Evolutionary conservation across 179 eudicot genomes (phyloP), one percentile per base, ranked within the genome.

Genomic region (Beta corolliflora): DNA sequence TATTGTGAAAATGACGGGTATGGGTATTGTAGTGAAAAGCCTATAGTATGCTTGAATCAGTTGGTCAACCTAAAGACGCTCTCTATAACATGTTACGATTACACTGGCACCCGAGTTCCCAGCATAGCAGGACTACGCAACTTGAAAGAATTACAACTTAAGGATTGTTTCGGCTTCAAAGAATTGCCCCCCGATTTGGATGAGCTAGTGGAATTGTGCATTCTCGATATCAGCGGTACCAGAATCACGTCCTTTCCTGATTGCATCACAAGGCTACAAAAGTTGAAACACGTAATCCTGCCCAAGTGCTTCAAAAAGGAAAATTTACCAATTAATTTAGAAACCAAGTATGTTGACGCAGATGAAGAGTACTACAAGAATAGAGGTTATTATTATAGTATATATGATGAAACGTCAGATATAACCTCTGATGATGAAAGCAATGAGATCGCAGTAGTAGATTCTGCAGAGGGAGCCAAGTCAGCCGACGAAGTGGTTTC

Each of bases 171-270:
- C 64, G 16, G n/a, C 23, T 15, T 55, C 3, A 25, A 25, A 25
- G 29, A 55, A 55, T 16, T 74, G 50, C 77, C 77, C 4, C 11
- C 65, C 18, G 55, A 55, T 55, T 0, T 74, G 50, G 77, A 36
- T 16, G 25, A 25, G 16, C 7, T 31, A 50, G 25, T 15, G 8
- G 8, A 56, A 0, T 55, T 74, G 50, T 16, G 25, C 64, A 8
- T 46, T 36, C 25, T 74, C 3, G 2, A 74, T 74, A 31, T 74
- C 3, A 74, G 77, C 14, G 77, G 77, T 74, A 74, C 77, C 25
- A 54, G 64, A 54, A 73, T 73, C 60, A 54, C 55, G 4, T 13
- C 63, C n/a, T 46, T 73, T 29, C 64, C 77, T 55, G 9, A 4
- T 31, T 6, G 50, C 16, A 55, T 74, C 65, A 31, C 7, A 12